A percentile compares a stretch with the other conserved stretches of the same genome.
Conservation (phyloP, 139 green algal genomes). For the Desmodesmus armatus region DNA sequence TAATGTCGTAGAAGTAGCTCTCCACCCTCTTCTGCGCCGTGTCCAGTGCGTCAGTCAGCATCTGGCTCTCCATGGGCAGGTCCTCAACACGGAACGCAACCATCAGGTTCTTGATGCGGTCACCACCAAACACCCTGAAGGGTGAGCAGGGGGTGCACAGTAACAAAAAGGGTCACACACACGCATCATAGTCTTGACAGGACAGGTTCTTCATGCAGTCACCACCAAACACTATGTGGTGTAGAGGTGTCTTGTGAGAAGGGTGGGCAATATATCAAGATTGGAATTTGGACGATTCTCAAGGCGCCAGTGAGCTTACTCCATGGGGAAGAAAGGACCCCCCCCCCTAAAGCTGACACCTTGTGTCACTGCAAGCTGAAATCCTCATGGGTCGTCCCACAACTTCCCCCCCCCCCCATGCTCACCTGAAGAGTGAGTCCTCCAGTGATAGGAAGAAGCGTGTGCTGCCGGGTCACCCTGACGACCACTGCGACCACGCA, state of each 20-base stretch:
- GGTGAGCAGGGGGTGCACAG: conserved; percentile 36
- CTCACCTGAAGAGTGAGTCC: conserved; percentile 88
- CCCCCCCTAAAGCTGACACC: no score
- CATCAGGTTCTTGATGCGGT: conserved; percentile 97
- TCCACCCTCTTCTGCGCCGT: conserved; percentile 97
- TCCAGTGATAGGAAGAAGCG: conserved; percentile 96
- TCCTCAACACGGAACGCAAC: conserved; percentile 91
- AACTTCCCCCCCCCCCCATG: not conserved
- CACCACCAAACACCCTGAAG: conserved; percentile 94
- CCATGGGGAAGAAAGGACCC: not conserved
- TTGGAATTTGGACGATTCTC: no score
- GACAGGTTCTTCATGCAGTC: no score
- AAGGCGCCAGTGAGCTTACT: not conserved
- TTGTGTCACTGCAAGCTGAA: no score
- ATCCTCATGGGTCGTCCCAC: no score
- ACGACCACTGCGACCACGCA: conserved; percentile 82
- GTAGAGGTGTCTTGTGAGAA: no score
- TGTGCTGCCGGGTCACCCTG: conserved; percentile 95
- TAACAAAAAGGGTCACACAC: not conserved
- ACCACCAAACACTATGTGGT: no score
- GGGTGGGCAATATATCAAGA: not conserved
- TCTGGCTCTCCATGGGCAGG: conserved; percentile 97
- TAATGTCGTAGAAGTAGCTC: conserved; percentile 98
- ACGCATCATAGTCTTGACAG: not conserved
- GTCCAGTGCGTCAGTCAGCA: conserved; percentile 95